Percentiles rank a stretch among this genome's conserved stretches.
Conservation (phyloP, 352 stramenopile species). For the Phytophthora constricta region DNA sequence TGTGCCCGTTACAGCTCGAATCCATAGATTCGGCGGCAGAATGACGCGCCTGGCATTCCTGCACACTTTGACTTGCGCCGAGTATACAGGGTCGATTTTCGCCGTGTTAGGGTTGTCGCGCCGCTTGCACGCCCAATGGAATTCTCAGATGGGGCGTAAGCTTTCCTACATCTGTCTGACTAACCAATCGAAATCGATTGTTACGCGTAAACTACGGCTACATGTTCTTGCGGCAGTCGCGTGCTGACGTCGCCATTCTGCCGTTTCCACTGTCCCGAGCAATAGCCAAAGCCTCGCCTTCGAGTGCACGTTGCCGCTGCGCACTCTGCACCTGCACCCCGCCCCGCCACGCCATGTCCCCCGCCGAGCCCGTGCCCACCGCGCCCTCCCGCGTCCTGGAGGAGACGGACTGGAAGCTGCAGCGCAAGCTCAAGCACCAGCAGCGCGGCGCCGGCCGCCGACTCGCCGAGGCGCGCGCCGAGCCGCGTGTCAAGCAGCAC, state of each 20-base stretch:
- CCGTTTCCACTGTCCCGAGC: constrained; percentile 13
- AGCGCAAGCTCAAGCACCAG: constrained; percentile 76
- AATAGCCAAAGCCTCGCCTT: background rate
- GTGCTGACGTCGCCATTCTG: constrained; percentile 24
- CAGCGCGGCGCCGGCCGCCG: constrained; percentile 61
- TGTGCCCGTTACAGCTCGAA: too few species aligned
- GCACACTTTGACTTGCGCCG: background rate
- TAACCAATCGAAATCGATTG: too few species aligned
- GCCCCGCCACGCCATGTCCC: constrained; percentile 33
- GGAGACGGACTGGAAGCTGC: constrained; percentile 60
- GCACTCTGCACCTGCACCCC: too few species aligned
- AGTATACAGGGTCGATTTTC: background rate
- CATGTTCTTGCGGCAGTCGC: background rate
- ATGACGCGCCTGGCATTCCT: too few species aligned
- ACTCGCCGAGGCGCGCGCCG: constrained; percentile 20
- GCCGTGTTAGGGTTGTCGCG: constrained; percentile 1
- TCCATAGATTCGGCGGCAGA: background rate
- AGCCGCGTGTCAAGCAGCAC: constrained; percentile 53
- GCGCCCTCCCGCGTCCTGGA: constrained; percentile 24
- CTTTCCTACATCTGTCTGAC: too few species aligned
- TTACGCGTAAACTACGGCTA: too few species aligned
- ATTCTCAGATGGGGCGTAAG: too few species aligned
- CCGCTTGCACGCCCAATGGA: background rate
- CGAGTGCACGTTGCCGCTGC: constrained; percentile 1
- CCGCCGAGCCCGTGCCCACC: constrained; percentile 17